These are phyloP conservation scores for Hamigera avellanea DNA, from an alignment of 495 filamentous ascomycete genomes.

Conservation along the genomic window DNA sequence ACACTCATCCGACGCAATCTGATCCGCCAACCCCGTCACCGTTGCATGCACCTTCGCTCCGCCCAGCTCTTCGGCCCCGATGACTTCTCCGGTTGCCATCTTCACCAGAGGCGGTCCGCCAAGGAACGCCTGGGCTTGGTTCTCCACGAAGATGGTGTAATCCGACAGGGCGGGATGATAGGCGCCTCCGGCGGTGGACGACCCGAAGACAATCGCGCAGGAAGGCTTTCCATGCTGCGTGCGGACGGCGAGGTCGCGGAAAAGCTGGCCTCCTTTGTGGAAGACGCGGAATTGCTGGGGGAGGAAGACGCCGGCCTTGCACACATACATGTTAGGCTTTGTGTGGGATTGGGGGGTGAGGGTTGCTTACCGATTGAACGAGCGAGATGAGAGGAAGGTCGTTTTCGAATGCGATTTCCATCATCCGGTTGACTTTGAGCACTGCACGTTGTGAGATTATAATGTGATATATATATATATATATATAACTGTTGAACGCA, in stretches of 20 bases:
- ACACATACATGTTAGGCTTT: not conserved
- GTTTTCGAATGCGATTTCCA: conserved; percentile 20
- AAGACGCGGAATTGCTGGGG: conserved; percentile 24
- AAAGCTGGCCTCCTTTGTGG: conserved; percentile 23
- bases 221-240: conserved; percentile 16
- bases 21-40: conserved; percentile 19
- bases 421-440: conserved; percentile 19
- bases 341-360: not conserved
- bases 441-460: too few relatives aligned
- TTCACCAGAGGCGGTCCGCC: conserved; percentile 23
- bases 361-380: conserved; percentile 20
- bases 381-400: conserved; percentile 18
- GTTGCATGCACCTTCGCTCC: conserved; percentile 20
- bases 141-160: conserved; percentile 24
- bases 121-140: conserved; percentile 21
- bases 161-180: conserved; percentile 25
- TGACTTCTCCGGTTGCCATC: conserved; percentile 22
- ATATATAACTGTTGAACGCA: too few relatives aligned
- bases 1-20: conserved; percentile 21
- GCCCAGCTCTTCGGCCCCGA: conserved; percentile 18
- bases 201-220: conserved; percentile 23
- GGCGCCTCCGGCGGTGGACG: conserved; percentile 23
- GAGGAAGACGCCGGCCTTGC: conserved; percentile 20
- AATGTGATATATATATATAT: too few relatives aligned
- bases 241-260: conserved; percentile 18